A percentile compares a stretch with the other conserved stretches of the same genome.
These are phyloP conservation scores for Acrocalymma vagum DNA, from an alignment of 2,329 filamentous ascomycete species.

Conservation along the genomic window DNA sequence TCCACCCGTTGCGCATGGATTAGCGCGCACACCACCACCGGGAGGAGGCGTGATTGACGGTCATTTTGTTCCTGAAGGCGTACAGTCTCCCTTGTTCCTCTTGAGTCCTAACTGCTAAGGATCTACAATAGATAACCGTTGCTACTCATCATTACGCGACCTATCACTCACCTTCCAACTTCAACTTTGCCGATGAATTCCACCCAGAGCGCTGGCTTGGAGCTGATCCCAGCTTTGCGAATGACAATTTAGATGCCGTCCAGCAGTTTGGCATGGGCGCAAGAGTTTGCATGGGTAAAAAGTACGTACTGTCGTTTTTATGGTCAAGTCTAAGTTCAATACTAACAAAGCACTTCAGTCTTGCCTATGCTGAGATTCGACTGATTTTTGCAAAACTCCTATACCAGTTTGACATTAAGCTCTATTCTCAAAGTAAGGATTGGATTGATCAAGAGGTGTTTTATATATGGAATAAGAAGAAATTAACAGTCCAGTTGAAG, in stretches of 20 bases:
- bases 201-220: conserved; percentile 40
- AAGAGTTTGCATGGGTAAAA: conserved; percentile 36
- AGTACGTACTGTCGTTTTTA: no score
- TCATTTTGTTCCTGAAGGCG: conserved; percentile 32
- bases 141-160: conserved; percentile 11
- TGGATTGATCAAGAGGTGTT: conserved; percentile 33
- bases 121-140: conserved; percentile 18
- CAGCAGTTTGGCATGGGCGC: conserved; percentile 30
- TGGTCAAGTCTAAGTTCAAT: no score
- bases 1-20: conserved; percentile 16
- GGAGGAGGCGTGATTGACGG: conserved; percentile 43
- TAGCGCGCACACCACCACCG: conserved; percentile 25
- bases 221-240: conserved; percentile 13
- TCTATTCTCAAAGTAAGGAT: conserved; percentile 3
- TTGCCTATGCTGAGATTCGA: conserved; percentile 35
- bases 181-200: conserved; percentile 26
- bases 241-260: conserved; percentile 15
- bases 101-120: no score
- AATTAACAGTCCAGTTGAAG: conserved; percentile 21
- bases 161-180: conserved; percentile 20
- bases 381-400: conserved; percentile 26
- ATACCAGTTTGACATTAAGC: conserved; percentile 23
- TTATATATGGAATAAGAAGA: conserved; percentile 39
- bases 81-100: no score
- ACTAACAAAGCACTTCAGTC: no score